A percentile compares a stretch with the other conserved stretches of the same genome.
Conservation (phyloP, 306 rosid species). For the Dalbergia cochinchinensis region DNA sequence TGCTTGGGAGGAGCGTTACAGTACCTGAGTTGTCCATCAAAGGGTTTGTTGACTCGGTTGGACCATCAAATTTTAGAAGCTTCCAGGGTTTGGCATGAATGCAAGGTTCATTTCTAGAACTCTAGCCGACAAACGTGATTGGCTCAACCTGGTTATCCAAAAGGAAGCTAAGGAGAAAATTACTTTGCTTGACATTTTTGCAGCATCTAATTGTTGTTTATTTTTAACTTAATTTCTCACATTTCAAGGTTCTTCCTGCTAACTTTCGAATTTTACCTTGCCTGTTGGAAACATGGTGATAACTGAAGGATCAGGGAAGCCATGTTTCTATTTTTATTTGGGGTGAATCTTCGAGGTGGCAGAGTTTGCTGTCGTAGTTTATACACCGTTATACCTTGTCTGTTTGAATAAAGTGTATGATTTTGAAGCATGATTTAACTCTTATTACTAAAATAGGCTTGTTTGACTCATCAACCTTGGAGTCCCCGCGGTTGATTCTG, state of each 20-base stretch:
- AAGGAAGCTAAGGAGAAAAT: constrained; percentile 49
- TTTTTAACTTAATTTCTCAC: constrained; percentile 45
- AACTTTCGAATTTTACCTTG: constrained; percentile 43
- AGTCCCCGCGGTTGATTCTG: background rate
- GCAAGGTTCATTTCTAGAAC: constrained; percentile 45
- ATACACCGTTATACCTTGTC: constrained; percentile 13
- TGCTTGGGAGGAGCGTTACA: constrained; percentile 51
- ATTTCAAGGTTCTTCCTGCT: constrained; percentile 38
- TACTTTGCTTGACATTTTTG: constrained; percentile 59
- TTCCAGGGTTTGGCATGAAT: constrained; percentile 57
- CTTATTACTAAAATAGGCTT: background rate
- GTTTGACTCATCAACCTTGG: background rate
- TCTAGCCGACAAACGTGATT: constrained; percentile 49
- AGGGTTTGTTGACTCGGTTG: constrained; percentile 76
- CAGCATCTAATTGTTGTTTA: constrained; percentile 61
- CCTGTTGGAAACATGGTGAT: constrained; percentile 42
- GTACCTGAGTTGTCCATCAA: constrained; percentile 76
- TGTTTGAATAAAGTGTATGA: constrained; percentile 41
- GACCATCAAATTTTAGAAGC: constrained; percentile 71
- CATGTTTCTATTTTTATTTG: constrained; percentile 24
- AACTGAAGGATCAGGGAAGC: constrained; percentile 39
- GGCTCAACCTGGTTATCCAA: constrained; percentile 46
- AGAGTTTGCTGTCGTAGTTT: constrained; percentile 38
- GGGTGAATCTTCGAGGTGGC: background rate
- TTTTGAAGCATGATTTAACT: constrained; percentile 31